Percentiles rank a stretch among this genome's conserved stretches.
Conservation (phyloP, 225 moss, liverwort and hornwort genomes). For the Anthoceros angustus region DNA sequence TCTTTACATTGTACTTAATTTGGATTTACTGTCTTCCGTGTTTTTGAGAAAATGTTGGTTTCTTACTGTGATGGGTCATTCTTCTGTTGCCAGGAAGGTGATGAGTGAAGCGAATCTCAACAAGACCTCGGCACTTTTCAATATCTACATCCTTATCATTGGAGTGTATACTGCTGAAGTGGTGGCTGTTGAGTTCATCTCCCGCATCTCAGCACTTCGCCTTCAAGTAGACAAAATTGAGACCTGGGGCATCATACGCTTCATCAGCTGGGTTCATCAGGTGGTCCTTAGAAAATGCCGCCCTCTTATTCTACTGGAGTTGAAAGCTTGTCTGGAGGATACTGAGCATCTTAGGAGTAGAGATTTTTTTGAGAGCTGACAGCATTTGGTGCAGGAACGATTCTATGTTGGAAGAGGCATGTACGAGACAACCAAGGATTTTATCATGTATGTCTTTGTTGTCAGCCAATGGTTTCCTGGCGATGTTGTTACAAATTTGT, state of each 20-base stretch:
- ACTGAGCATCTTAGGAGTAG: no score
- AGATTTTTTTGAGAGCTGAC: no score
- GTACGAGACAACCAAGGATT: conserved; percentile 84
- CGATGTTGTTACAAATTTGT: neutral
- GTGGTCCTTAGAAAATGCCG: conserved; percentile 12
- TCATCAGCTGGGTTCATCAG: conserved; percentile 80
- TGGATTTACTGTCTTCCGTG: neutral
- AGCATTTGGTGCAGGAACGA: conserved; percentile 43
- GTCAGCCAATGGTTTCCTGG: neutral
- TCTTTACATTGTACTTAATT: neutral
- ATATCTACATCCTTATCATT: conserved; percentile 56
- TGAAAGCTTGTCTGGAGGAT: no score
- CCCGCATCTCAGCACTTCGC: conserved; percentile 66
- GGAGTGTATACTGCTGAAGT: conserved; percentile 58
- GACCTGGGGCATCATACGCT: conserved; percentile 53
- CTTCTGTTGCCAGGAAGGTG: conserved; percentile 54
- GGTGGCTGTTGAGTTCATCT: conserved; percentile 29
- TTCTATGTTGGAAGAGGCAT: conserved; percentile 94
- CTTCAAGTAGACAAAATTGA: conserved; percentile 56
- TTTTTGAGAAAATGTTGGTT: neutral
- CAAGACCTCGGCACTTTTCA: conserved; percentile 49
- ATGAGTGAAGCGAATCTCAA: conserved; percentile 50
- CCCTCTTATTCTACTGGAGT: no score
- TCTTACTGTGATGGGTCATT: no score
- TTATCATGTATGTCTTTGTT: conserved; percentile 29